Evolutionary conservation across 2,329 filamentous ascomycete genomes (phyloP).

Genomic region (Fusarium sp.): DNA sequence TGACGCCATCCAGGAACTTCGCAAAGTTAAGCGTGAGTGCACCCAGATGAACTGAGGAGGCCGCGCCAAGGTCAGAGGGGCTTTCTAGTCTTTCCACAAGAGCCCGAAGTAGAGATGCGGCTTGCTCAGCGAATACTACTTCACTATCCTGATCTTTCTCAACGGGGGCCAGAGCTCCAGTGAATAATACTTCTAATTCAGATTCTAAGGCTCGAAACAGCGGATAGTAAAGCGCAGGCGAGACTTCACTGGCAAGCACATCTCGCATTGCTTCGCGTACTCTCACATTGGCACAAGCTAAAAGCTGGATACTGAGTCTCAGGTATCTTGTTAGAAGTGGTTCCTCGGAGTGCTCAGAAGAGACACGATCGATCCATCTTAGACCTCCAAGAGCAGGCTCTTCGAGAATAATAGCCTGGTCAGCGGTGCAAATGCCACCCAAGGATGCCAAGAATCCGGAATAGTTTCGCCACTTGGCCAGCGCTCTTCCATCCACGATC

Average conservation of each 20-base stretch:
- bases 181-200: conserved; percentile 71
- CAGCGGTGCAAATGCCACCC: conserved; percentile 71
- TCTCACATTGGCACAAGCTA: conserved; percentile 71
- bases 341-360: conserved; percentile 69
- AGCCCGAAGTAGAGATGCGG: conserved; percentile 69
- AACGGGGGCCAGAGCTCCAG: conserved; percentile 61
- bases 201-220: conserved; percentile 73
- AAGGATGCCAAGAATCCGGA: conserved; percentile 75
- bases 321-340: conserved; percentile 69
- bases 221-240: conserved; percentile 68
- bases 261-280: conserved; percentile 75
- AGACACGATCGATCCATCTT: conserved; percentile 71
- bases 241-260: conserved; percentile 72
- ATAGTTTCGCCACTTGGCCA: conserved; percentile 75
- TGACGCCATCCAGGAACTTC: conserved; percentile 69
- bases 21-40: conserved; percentile 72
- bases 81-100: conserved; percentile 73
- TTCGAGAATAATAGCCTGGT: conserved; percentile 65
- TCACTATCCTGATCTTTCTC: conserved; percentile 67
- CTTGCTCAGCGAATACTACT: conserved; percentile 74
- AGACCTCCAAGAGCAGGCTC: conserved; percentile 66
- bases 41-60: conserved; percentile 71
- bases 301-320: conserved; percentile 70
- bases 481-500: conserved; percentile 62
- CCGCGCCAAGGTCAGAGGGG: conserved; percentile 69